Evolutionary conservation across 345 rosid genomes (phyloP), one percentile per base, ranked within the genome.

Genomic region (Streptanthus diversifolius): DNA sequence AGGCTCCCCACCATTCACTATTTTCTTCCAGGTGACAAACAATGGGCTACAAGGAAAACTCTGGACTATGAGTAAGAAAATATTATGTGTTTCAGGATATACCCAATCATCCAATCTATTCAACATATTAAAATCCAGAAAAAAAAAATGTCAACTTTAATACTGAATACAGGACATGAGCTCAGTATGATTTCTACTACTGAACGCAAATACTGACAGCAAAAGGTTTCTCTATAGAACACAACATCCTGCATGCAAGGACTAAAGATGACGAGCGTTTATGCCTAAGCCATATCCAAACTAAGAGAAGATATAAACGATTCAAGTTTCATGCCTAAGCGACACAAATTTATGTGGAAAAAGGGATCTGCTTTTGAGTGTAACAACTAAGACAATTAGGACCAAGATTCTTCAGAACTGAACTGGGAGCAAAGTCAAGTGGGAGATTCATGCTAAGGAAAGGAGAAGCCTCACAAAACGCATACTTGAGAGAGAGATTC

Each of bases 21-120:
- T 83, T 73, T 90, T 90, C 90, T 92, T 91, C 99, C 99, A 95
- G 12, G 98, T 95, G 44, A 95, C 99, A 80, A 95, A 95, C 83
- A 95, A 80, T 57, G 98, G 99, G 82, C 99, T 95, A 82, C 71
- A 76, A 63, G 19, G 19, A 5, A 58, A 60, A 74, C 22, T 47
- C 0, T 15, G n/a, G 41, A 22, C 8, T 5, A 45, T 19, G 1
- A 69, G 41, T 66, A 44, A 63, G 0, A 32, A 22, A 14, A 19
- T 3, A 68, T 30, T 4, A 13, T 7, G 39, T 13, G 30, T 32
- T 41, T 30, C 41, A 39, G 19, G 11, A 39, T 45, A 44, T 57
- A 63, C 4, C 4, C 11, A 52, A 7, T 0, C 15, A 18, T 27
- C 21, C 48, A 37, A 36, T 19, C 8, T 14, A 15, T 25, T 43